Evolutionary conservation across 352 stramenopile species (phyloP), one percentile per base, ranked within the genome.

Genomic region (Phytopythium kandeliae): DNA sequence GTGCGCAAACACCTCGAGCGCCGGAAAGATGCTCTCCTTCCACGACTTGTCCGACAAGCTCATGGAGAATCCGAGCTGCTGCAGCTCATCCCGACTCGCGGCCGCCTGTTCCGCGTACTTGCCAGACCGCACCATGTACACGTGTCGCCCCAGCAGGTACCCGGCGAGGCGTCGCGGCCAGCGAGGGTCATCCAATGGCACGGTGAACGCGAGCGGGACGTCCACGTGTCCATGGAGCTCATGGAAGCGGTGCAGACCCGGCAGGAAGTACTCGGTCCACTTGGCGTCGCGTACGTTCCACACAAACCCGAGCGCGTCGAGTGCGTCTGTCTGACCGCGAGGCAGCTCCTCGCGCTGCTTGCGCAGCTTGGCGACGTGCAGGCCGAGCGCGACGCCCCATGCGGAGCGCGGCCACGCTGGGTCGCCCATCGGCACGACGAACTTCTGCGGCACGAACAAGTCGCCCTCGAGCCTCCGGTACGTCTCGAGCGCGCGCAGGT

Each of bases 391-490:
- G 44, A 95, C 78, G 4, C 89, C 88, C 65, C 81, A 87, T 25
- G 84, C 86, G 24, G 85, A 60, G 48, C 86, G 62, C 16, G 91
- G 86, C 87, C 89, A 98, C 11, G 33, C 25, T 10, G 48, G 31
- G 19, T 78, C 74, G 40, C 74, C 63, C 8, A 72, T 50, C 2
- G 89, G 89, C 1, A 97, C 83, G 15, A 91, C 74, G 59, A 96
- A 98, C 49, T 92, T 89, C 61, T 97, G 87, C 34, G 90, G 91
- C n/a, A 98, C 88, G 50, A 95, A 85, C 22, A 97, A 61, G 57
- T 97, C 72, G 19, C 86, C 88, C 46, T 96, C 77, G 0, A 85
- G 57, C 35, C 74, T 38, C 15, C 85, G 71, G 65, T 96, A 98
- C 17, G 59, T 76, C 43, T 77, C 49, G 13, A 98, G 65, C 0